phyloP scores from a whole-genome alignment of 371 early-diverging fungal genomes.

The Mucor mucedo region DNA sequence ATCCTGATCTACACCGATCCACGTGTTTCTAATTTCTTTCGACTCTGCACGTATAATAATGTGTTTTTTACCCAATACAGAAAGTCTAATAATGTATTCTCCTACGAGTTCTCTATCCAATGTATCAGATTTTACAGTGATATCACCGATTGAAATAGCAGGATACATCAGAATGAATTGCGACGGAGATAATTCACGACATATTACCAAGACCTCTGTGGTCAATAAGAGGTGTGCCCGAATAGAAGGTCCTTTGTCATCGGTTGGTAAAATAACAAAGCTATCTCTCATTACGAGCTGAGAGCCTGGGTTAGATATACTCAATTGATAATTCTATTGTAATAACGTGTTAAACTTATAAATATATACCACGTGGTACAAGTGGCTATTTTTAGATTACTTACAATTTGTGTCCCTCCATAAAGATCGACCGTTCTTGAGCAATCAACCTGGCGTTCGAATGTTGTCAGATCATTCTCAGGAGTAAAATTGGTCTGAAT shows the following conservation, averaged over 20 bases:
- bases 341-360: background rate
- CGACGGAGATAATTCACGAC: conserved; percentile 12
- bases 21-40: conserved; percentile 33
- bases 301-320: conserved; percentile 14
- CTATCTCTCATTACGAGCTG: conserved; percentile 31
- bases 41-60: conserved; percentile 30
- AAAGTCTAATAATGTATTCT: conserved; percentile 27
- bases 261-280: conserved; percentile 25
- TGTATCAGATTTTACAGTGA: conserved; percentile 23
- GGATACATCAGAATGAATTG: conserved; percentile 30
- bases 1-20: conserved; percentile 30
- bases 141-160: conserved; percentile 25
- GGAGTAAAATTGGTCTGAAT: conserved; percentile 22
- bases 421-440: conserved; percentile 35
- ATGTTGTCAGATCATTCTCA: conserved; percentile 13
- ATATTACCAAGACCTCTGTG: conserved; percentile 28
- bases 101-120: conserved; percentile 31
- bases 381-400: conserved; percentile 9
- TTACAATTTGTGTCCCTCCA: conserved; percentile 35
- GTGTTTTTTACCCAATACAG: conserved; percentile 27
- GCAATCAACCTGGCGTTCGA: conserved; percentile 34
- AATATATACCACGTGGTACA: conserved; percentile 9
- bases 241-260: conserved; percentile 17
- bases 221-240: conserved; percentile 28
- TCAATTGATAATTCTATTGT: conserved; percentile 32